These are phyloP conservation scores for Gossypium bickii DNA, from an alignment of 345 rosid species.

Conservation along the genomic window DNA sequence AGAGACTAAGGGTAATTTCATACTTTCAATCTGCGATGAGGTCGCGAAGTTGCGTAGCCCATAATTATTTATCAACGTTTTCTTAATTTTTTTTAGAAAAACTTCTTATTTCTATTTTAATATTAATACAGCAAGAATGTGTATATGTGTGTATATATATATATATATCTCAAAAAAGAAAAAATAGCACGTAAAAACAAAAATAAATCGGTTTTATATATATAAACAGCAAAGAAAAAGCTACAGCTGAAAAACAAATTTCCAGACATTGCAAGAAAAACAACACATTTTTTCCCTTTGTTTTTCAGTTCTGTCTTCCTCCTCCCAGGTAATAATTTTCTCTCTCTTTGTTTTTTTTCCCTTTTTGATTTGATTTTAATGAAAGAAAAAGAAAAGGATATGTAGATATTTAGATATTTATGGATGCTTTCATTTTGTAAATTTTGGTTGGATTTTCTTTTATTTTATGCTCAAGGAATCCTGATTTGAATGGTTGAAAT, in stretches of 20 bases:
- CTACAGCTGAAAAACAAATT: conserved; percentile 1
- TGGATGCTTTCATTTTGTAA: conserved; percentile 1
- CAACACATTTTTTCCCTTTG: neutral
- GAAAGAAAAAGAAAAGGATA: neutral
- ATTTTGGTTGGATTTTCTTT: neutral
- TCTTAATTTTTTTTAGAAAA: neutral
- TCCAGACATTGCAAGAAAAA: neutral
- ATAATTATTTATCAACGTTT: conserved; percentile 15
- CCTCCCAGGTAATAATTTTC: conserved; percentile 6
- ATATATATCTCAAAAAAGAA: neutral
- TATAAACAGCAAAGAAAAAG: conserved; percentile 3
- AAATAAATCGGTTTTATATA: neutral
- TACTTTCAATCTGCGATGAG: neutral
- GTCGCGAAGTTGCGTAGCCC: conserved; percentile 19
- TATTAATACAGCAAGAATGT: neutral
- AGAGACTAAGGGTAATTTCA: conserved; percentile 8
- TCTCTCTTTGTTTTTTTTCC: neutral
- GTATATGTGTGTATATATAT: neutral
- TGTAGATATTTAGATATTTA: neutral
- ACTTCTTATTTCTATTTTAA: neutral
- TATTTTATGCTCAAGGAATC: neutral
- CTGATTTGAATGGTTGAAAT: conserved; percentile 7
- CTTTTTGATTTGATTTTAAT: neutral
- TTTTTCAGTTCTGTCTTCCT: conserved; percentile 8
- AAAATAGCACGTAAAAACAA: conserved; percentile 2